Evolutionary conservation across 2,329 filamentous ascomycete species (phyloP), one percentile per base, ranked within the genome.

Genomic region (Grosmannia clavigera): DNA sequence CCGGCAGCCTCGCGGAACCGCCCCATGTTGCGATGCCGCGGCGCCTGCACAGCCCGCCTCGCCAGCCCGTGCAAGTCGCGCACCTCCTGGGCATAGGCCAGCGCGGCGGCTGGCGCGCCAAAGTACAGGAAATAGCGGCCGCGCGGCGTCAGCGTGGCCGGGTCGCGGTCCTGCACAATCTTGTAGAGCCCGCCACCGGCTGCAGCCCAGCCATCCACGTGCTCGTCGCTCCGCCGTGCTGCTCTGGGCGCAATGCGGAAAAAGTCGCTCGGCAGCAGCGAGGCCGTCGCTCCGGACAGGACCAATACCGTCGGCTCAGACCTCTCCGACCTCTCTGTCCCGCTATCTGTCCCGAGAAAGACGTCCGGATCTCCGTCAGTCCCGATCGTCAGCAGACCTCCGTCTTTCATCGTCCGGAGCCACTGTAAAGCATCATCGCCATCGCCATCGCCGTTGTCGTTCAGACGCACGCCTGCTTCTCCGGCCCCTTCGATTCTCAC

Each of bases 41-140:
- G 58, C 46, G 61, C 56, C 54, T 57, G 57, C 65, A 75, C 67
- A 53, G 62, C 51, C 40, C 51, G 63, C 64, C 58, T 60, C 55
- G 58, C 67, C 66, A 69, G 72, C 46, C 46, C 31, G 54, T 82
- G 79, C 19, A 87, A 71, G 6, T 78, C 73, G 10, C 70, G 67
- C 0, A 79, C 76, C 62, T 83, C 80, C 29, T 76, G 74, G 58
- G 81, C 78, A 70, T 88, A 92, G 50, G 80, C 76, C 9, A 74
- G 69, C 0, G 87, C 87, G 14, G 83, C 80, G n/a, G 75, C 72
- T 22, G 74, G 68, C 27, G 75, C 79, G 62, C 80, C 75, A 75
- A 92, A 92, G 59, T 88, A 76, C 60, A 92, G 73, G 71, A 81
- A 85, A 73, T 91, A 92, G 66, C 78, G 78, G 61, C 82, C 84